Conservation (phyloP, 2,329 filamentous ascomycete species). For the Microcera coccophila region DNA sequence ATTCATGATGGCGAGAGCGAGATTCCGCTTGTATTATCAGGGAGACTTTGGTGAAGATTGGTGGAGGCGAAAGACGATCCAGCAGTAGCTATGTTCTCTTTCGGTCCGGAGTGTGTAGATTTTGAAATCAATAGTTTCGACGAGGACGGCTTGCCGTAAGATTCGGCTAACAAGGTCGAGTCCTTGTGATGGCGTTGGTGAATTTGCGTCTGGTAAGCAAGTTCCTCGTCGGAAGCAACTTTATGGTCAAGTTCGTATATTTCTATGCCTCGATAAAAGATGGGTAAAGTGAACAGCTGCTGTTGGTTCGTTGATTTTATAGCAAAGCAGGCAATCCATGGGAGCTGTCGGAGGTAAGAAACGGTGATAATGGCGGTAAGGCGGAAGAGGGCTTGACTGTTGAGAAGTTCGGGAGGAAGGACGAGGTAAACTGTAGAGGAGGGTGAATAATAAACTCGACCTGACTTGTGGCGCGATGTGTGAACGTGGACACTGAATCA, state of each 20-base stretch:
- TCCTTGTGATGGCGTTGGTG: constrained; percentile 9
- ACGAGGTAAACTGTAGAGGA: constrained; percentile 1
- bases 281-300: constrained; percentile 15
- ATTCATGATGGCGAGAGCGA: constrained; percentile 44
- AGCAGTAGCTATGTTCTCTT: too few species aligned
- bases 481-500: constrained; percentile 1
- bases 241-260: constrained; percentile 21
- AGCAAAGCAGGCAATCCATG: constrained; percentile 26
- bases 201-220: constrained; percentile 8
- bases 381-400: constrained; percentile 7
- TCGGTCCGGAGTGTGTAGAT: too few species aligned
- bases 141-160: constrained; percentile 1
- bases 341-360: constrained; percentile 13
- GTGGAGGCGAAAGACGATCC: too few species aligned
- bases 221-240: constrained; percentile 17
- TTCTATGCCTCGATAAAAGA: constrained; percentile 21
- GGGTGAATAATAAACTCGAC: constrained; percentile 19
- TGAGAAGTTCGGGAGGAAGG: constrained; percentile 4
- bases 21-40: too few species aligned
- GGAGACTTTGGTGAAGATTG: too few species aligned
- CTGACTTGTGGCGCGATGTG: constrained; percentile 21
- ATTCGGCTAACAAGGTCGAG: background rate
- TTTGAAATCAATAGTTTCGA: too few species aligned
- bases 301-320: constrained; percentile 12
- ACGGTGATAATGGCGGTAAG: constrained; percentile 2